Conservation (phyloP, 176 grass and related monocot genomes). For the Musa itinerans region DNA sequence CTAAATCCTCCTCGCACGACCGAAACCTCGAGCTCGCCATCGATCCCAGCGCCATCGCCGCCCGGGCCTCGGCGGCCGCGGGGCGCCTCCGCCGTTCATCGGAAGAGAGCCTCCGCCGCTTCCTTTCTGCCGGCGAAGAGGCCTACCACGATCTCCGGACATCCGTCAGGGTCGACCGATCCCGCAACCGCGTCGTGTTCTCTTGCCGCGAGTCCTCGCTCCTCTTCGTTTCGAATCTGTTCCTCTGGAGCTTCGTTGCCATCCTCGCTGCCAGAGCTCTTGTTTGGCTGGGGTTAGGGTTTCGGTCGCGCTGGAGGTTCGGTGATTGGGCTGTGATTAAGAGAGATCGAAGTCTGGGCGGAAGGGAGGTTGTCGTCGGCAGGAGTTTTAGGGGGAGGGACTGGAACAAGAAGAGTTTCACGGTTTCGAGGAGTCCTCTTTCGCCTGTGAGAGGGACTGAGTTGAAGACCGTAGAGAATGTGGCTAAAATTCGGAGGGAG, state of each 20-base stretch:
- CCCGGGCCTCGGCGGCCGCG: conserved; percentile 17
- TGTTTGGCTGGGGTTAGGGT: conserved; percentile 24
- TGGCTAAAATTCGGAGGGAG: not conserved
- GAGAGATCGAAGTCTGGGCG: conserved; percentile 59
- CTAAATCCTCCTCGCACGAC: conserved; percentile 9
- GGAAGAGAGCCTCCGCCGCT: conserved; percentile 37
- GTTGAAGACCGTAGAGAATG: not conserved
- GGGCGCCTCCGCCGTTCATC: conserved; percentile 33
- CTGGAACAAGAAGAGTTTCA: conserved; percentile 1
- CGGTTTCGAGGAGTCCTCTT: conserved; percentile 23
- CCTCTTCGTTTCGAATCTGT: conserved; percentile 27
- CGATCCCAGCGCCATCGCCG: not conserved
- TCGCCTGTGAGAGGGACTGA: conserved; percentile 10
- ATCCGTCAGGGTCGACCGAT: conserved; percentile 24
- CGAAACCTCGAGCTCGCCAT: conserved; percentile 9
- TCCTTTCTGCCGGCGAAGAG: conserved; percentile 35
- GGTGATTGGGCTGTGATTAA: conserved; percentile 19
- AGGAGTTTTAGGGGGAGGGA: conserved; percentile 8
- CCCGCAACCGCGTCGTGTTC: conserved; percentile 38
- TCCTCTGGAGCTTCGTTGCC: conserved; percentile 41
- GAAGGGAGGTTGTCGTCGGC: conserved; percentile 59
- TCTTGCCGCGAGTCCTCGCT: conserved; percentile 59
- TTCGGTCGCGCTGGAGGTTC: conserved; percentile 17
- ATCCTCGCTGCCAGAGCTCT: conserved; percentile 27
- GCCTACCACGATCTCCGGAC: conserved; percentile 48